A percentile compares a stretch with the other conserved stretches of the same genome.
These are phyloP conservation scores for Suillus decipiens DNA, from an alignment of 768 basidiomycete genomes.

Conservation along the genomic window DNA sequence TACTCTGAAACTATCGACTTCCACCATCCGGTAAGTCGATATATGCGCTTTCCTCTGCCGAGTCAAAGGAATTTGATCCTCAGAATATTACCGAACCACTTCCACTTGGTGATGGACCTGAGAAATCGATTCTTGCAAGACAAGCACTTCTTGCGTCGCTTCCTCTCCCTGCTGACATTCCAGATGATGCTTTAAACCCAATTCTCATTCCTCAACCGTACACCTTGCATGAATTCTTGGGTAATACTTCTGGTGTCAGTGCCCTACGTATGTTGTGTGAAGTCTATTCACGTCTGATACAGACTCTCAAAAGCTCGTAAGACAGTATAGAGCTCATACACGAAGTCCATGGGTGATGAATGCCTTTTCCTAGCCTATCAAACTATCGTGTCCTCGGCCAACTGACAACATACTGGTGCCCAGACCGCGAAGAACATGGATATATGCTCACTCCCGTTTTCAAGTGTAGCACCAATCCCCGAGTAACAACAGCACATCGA, in stretches of 20 bases:
- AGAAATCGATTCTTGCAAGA: constrained; percentile 52
- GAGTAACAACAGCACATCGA: constrained; percentile 72
- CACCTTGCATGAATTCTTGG: constrained; percentile 70
- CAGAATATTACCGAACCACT: neutral
- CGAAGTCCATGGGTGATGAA: constrained; percentile 6
- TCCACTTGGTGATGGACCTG: constrained; percentile 19
- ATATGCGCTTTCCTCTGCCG: constrained; percentile 15
- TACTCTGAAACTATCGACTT: constrained; percentile 4
- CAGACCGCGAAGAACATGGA: constrained; percentile 81
- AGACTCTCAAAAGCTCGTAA: constrained; percentile 63
- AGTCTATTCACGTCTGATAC: neutral
- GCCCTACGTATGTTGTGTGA: neutral
- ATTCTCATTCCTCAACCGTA: constrained; percentile 65
- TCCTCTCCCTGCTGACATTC: constrained; percentile 63
- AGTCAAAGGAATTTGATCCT: neutral
- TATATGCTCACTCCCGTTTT: constrained; percentile 73
- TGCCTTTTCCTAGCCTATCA: constrained; percentile 45
- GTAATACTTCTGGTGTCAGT: constrained; percentile 57
- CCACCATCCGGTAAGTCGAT: constrained; percentile 21
- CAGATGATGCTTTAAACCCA: constrained; percentile 67
- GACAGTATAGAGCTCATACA: constrained; percentile 21
- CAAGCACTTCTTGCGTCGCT: constrained; percentile 57
- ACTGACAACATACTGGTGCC: constrained; percentile 74
- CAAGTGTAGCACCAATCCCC: constrained; percentile 80
- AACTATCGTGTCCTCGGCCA: constrained; percentile 71